phyloP scores from a whole-genome alignment of 192 early-diverging fungal genomes.

The Gamsiella multidivaricata region DNA sequence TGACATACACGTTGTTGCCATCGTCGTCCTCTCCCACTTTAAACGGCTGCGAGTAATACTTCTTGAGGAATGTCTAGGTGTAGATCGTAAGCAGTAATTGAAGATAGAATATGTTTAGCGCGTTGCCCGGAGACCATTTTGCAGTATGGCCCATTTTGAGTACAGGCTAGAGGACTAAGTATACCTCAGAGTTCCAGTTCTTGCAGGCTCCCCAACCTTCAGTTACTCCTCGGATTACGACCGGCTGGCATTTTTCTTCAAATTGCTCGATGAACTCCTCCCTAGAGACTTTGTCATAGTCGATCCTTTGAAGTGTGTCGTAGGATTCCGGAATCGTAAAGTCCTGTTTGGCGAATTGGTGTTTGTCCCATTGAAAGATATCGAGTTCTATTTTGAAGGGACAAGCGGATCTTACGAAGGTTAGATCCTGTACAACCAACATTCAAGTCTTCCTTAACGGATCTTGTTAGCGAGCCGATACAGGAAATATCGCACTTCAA shows the following conservation, averaged over 20 bases:
- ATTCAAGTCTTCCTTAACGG: too few species aligned
- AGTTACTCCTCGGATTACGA: slow-evolving; percentile 68
- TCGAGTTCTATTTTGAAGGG: slow-evolving; percentile 67
- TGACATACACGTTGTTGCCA: slow-evolving; percentile 72
- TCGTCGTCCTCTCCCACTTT: slow-evolving; percentile 87
- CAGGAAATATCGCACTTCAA: too few species aligned
- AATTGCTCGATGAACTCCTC: slow-evolving; percentile 70
- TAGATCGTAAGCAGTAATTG: not conserved
- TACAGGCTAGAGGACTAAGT: too few species aligned
- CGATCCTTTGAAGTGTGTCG: slow-evolving; percentile 66
- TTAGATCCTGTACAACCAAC: too few species aligned
- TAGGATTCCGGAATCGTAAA: slow-evolving; percentile 60
- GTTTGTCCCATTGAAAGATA: slow-evolving; percentile 68
- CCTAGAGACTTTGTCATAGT: slow-evolving; percentile 61
- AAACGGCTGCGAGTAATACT: slow-evolving; percentile 73
- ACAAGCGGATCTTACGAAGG: not conserved
- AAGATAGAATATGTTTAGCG: too few species aligned
- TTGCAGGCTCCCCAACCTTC: slow-evolving; percentile 65
- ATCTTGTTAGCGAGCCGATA: too few species aligned
- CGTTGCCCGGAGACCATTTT: too few species aligned
- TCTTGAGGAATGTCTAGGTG: slow-evolving; percentile 54
- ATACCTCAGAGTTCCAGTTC: slow-evolving; percentile 67
- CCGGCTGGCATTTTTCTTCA: slow-evolving; percentile 66
- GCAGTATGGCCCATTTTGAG: too few species aligned
- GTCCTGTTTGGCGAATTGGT: slow-evolving; percentile 59